phyloP scores from a whole-genome alignment of 345 rosid species.

The Euphorbia lathyris region DNA sequence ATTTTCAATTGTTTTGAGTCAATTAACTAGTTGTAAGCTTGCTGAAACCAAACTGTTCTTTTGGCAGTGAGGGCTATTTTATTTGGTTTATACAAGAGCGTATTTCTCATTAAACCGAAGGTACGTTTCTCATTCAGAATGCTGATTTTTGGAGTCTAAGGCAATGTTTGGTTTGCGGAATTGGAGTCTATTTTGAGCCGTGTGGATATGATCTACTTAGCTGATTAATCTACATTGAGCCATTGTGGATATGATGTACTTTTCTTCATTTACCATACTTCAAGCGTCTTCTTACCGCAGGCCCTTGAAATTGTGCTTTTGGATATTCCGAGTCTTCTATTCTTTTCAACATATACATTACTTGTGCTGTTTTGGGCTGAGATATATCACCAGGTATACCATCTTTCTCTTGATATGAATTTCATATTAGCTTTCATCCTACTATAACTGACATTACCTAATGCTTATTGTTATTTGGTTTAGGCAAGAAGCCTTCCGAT shows the following conservation, averaged over 20 bases:
- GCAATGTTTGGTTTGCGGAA: too few species aligned
- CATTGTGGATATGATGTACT: neutral
- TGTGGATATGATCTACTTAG: too few species aligned
- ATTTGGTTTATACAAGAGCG: conserved; percentile 45
- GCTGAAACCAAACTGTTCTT: conserved; percentile 9
- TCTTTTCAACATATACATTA: conserved; percentile 73
- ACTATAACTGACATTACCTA: neutral
- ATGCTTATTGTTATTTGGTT: neutral
- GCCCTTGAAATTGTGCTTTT: conserved; percentile 45
- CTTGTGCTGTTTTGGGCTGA: conserved; percentile 87
- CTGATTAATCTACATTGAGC: conserved; percentile 5
- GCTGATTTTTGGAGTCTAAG: neutral
- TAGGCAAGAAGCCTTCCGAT: conserved; percentile 59
- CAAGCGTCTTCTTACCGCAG: conserved; percentile 26
- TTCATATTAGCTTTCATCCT: neutral
- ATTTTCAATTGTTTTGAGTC: conserved; percentile 5
- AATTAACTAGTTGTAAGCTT: conserved; percentile 5
- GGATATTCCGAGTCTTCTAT: conserved; percentile 72
- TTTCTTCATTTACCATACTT: conserved; percentile 7
- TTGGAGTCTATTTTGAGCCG: too few species aligned
- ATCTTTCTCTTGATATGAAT: neutral
- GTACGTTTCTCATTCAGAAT: conserved; percentile 21
- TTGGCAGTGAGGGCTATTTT: conserved; percentile 50
- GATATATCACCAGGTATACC: conserved; percentile 69
- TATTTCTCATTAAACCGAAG: conserved; percentile 45